Percentiles rank a stretch among this genome's conserved stretches.
These are phyloP conservation scores for Allium sativum DNA, from an alignment of 106 monocot species.

Conservation along the genomic window DNA sequence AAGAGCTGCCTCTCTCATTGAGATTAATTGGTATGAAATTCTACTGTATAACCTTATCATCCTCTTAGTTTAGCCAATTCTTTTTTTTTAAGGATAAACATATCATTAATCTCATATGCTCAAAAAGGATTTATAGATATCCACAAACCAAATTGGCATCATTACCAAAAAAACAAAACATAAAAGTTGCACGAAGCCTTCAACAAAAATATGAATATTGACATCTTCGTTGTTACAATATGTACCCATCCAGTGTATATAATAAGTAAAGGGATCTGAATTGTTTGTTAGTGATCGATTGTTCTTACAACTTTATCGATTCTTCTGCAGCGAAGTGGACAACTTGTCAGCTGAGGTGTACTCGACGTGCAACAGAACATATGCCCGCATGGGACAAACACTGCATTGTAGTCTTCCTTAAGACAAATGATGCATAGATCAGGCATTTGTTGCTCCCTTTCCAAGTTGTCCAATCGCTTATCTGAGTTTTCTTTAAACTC, in stretches of 20 bases:
- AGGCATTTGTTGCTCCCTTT: constrained; percentile 47
- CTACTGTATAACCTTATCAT: not conserved
- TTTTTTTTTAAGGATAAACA: no score
- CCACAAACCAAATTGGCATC: no score
- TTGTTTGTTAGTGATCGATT: constrained; percentile 48
- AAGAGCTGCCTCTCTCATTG: constrained; percentile 82
- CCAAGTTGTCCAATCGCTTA: constrained; percentile 27
- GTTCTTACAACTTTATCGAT: constrained; percentile 79
- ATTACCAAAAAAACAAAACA: no score
- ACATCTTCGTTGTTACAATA: no score
- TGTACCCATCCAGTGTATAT: no score
- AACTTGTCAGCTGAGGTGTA: constrained; percentile 61
- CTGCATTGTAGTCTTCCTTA: constrained; percentile 89
- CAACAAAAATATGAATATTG: no score
- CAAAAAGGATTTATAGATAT: no score
- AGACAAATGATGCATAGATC: constrained; percentile 95
- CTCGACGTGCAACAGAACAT: constrained; percentile 90
- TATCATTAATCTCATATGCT: no score
- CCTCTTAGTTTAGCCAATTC: not conserved
- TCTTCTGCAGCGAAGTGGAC: constrained; percentile 82
- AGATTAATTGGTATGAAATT: constrained; percentile 80
- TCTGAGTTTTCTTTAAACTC: constrained; percentile 32
- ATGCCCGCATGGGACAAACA: constrained; percentile 97
- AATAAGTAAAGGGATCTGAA: not conserved
- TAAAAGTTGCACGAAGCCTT: no score